These are phyloP conservation scores for Thalassiosira mediterranea DNA, from an alignment of 352 stramenopile genomes.

Conservation along the genomic window DNA sequence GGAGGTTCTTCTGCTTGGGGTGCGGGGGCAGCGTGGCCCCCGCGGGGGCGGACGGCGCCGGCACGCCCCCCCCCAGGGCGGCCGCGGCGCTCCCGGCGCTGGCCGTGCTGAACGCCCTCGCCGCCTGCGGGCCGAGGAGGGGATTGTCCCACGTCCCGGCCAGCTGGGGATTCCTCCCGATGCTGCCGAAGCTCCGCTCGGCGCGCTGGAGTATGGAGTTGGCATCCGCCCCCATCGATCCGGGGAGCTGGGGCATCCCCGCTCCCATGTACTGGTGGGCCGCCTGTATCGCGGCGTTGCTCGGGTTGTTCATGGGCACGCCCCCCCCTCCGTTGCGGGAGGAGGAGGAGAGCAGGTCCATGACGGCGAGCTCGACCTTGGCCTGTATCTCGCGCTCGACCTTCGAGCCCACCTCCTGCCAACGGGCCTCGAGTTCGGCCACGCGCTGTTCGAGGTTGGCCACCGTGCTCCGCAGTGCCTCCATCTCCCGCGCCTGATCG, in stretches of 20 bases:
- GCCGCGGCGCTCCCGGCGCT: conserved; percentile 11
- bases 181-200: conserved; percentile 30
- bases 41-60: neutral
- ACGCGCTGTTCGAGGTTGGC: conserved; percentile 55
- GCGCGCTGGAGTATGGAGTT: conserved; percentile 3
- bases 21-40: conserved; percentile 66
- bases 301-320: too few species aligned
- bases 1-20: conserved; percentile 75
- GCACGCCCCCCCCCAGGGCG: neutral
- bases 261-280: conserved; percentile 1
- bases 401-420: conserved; percentile 5
- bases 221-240: conserved; percentile 5
- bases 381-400: conserved; percentile 25
- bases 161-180: conserved; percentile 16
- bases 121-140: conserved; percentile 27
- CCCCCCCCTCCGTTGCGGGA: neutral
- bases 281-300: too few species aligned
- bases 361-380: conserved; percentile 46
- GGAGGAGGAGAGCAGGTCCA: conserved; percentile 29
- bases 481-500: conserved; percentile 60
- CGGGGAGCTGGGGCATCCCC: conserved; percentile 2
- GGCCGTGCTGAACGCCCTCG: conserved; percentile 40
- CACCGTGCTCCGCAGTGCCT: conserved; percentile 62
- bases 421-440: conserved; percentile 23
- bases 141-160: conserved; percentile 10